Conservation (phyloP, 108 stramenopile genomes). For the Epithemia pelagica region DNA sequence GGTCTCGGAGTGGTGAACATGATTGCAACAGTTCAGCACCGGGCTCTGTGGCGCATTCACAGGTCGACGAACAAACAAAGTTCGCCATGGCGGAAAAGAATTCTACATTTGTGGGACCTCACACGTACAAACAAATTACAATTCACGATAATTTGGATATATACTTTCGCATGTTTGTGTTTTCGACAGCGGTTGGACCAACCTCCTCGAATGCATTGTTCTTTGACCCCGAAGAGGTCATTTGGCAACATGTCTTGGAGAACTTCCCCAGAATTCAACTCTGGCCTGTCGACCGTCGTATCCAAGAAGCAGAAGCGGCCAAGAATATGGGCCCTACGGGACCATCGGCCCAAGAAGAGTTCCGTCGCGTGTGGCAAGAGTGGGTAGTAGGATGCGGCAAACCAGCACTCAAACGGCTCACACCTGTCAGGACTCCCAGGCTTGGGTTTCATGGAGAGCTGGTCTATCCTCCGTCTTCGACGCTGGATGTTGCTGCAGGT, state of each 20-base stretch:
- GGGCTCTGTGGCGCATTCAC: not conserved
- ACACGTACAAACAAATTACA: constrained; percentile 27
- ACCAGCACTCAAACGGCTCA: constrained; percentile 44
- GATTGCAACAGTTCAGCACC: not conserved
- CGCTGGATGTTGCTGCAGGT: constrained; percentile 2
- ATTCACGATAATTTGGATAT: constrained; percentile 56
- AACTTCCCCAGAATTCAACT: constrained; percentile 33
- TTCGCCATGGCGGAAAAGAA: constrained; percentile 35
- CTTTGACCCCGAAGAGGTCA: constrained; percentile 18
- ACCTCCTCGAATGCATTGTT: not conserved
- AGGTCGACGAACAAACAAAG: not conserved
- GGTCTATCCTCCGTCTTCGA: constrained; percentile 14
- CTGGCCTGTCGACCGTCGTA: constrained; percentile 35
- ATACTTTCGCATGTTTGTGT: constrained; percentile 67
- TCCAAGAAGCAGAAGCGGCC: not conserved
- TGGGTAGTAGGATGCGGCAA: constrained; percentile 69
- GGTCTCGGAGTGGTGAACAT: not conserved
- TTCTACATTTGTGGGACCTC: constrained; percentile 53
- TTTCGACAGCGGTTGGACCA: constrained; percentile 16
- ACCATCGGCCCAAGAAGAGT: constrained; percentile 37
- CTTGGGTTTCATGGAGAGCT: constrained; percentile 76
- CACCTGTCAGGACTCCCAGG: constrained; percentile 36
- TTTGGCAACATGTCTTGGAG: constrained; percentile 20
- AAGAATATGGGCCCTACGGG: not conserved
- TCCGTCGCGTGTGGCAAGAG: constrained; percentile 68